Percentiles rank a stretch among this genome's conserved stretches.
Evolutionary conservation across 495 filamentous ascomycete species (phyloP).

Genomic region (Annulohypoxylon moriforme): DNA sequence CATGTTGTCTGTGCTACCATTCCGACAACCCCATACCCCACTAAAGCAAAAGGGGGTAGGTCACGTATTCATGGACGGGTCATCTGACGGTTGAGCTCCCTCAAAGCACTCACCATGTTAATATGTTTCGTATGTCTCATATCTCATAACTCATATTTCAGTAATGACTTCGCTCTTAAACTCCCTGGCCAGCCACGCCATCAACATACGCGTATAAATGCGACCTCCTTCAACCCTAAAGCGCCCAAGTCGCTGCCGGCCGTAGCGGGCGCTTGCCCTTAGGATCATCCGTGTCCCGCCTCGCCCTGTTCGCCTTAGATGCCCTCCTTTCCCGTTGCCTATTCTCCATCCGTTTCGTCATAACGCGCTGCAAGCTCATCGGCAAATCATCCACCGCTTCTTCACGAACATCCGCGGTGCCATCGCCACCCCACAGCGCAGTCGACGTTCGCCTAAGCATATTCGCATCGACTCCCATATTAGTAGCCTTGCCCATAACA

Average conservation of each 20-base stretch:
- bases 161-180: neutral
- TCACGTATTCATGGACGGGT: neutral
- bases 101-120: neutral
- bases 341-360: constrained; percentile 46
- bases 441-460: constrained; percentile 36
- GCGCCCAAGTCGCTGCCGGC: constrained; percentile 30
- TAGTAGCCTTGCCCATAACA: constrained; percentile 38
- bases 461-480: constrained; percentile 28
- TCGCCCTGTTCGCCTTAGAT: constrained; percentile 9
- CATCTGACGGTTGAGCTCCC: neutral
- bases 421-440: constrained; percentile 20
- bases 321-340: constrained; percentile 20
- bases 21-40: neutral
- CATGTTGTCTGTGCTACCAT: neutral
- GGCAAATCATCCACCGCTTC: constrained; percentile 50
- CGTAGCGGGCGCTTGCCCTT: constrained; percentile 32
- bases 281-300: constrained; percentile 28
- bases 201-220: neutral
- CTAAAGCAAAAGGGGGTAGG: neutral
- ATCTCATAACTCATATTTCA: neutral
- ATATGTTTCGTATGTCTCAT: neutral
- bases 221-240: neutral
- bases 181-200: neutral
- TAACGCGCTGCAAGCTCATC: constrained; percentile 52
- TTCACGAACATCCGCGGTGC: constrained; percentile 11